Percentiles rank a stretch among this genome's conserved stretches.
Evolutionary conservation across 345 rosid genomes (phyloP).

Genomic region (Aquilaria yunnanensis): DNA sequence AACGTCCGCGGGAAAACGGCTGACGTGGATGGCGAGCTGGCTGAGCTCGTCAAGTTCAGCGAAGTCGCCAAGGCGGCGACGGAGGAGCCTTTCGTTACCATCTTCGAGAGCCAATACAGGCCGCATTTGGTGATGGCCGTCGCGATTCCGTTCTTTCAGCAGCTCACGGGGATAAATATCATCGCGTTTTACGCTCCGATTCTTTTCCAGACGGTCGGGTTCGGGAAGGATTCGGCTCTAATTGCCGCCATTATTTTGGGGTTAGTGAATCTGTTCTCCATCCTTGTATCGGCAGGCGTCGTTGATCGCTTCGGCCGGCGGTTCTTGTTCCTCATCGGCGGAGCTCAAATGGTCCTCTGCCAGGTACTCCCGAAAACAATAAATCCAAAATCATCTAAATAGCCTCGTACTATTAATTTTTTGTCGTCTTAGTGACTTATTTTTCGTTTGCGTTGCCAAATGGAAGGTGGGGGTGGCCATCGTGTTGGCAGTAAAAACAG

Average conservation of each 20-base stretch:
- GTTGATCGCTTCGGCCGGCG: conserved; percentile 77
- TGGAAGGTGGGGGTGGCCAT: conserved; percentile 26
- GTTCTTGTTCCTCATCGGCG: conserved; percentile 60
- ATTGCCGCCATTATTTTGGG: conserved; percentile 64
- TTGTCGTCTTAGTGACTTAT: too few relatives aligned
- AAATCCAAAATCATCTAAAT: too few relatives aligned
- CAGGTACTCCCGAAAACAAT: conserved; percentile 36
- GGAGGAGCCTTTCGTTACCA: conserved; percentile 44
- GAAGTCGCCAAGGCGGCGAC: conserved; percentile 38
- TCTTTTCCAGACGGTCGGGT: conserved; percentile 68
- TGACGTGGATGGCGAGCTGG: conserved; percentile 47
- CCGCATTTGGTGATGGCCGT: conserved; percentile 72
- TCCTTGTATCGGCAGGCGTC: conserved; percentile 46
- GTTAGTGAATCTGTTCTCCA: conserved; percentile 55
- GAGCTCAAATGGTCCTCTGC: conserved; percentile 54
- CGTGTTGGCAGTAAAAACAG: conserved; percentile 32
- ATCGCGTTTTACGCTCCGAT: conserved; percentile 84
- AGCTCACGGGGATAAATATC: conserved; percentile 68
- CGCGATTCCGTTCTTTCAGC: conserved; percentile 69
- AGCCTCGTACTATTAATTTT: background rate
- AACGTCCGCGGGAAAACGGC: conserved; percentile 40
- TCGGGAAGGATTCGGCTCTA: conserved; percentile 60
- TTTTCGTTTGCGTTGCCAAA: background rate
- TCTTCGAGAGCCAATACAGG: conserved; percentile 58
- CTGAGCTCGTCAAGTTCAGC: conserved; percentile 41